Evolutionary conservation across 2,329 filamentous ascomycete species (phyloP).

Genomic region (Fusarium staphyleae): DNA sequence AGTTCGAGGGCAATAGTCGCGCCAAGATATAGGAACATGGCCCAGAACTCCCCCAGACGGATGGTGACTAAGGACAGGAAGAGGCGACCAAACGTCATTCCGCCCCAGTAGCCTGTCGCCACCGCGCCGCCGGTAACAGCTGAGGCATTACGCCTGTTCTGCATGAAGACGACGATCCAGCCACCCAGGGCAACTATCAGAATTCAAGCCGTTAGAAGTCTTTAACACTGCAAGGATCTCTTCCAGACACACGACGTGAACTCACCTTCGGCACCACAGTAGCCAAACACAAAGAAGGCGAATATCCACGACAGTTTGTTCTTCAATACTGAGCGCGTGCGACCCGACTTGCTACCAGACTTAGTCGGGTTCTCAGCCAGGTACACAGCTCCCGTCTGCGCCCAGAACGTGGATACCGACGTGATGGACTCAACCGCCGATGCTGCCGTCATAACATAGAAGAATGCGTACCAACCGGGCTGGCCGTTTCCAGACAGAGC

Average conservation of each 20-base stretch:
- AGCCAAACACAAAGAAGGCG: constrained; percentile 1
- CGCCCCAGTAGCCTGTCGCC: constrained; percentile 82
- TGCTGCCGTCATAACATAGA: constrained; percentile 60
- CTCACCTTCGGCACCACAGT: constrained; percentile 2
- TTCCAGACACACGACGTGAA: constrained; percentile 48
- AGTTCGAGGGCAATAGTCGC: constrained; percentile 71
- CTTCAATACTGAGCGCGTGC: background rate
- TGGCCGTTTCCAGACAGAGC: constrained; percentile 63
- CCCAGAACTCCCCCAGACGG: background rate
- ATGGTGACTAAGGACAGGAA: constrained; percentile 45
- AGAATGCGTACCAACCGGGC: constrained; percentile 73
- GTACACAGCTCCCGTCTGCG: constrained; percentile 1
- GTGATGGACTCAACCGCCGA: constrained; percentile 74
- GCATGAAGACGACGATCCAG: constrained; percentile 88
- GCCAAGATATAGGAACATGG: constrained; percentile 61
- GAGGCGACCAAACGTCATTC: constrained; percentile 72
- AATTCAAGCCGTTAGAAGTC: background rate
- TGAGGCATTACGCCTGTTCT: constrained; percentile 70
- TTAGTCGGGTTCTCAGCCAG: background rate
- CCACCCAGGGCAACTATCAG: constrained; percentile 71
- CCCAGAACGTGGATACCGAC: background rate
- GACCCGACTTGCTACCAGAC: background rate
- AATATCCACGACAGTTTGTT: constrained; percentile 3
- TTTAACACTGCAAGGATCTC: background rate
- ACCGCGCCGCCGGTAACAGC: constrained; percentile 76